Evolutionary conservation across 352 stramenopile species (phyloP).

Genomic region (Phytophthora podocarpi): DNA sequence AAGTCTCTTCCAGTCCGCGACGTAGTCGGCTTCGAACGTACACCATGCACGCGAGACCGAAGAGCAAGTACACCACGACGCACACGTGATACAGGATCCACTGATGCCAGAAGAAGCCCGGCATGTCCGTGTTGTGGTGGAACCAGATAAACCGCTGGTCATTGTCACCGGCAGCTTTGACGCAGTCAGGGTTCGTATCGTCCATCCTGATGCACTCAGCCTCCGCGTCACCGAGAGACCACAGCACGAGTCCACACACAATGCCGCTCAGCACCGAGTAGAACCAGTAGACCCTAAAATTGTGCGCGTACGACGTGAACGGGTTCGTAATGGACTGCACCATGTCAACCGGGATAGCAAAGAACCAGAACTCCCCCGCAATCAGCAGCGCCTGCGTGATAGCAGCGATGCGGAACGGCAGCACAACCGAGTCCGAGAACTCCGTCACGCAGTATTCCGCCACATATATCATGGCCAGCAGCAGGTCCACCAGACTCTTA

Average conservation of each 20-base stretch:
- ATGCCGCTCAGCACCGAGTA: slow-evolving; percentile 78
- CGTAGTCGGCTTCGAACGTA: slow-evolving; percentile 81
- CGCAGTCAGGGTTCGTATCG: slow-evolving; percentile 29
- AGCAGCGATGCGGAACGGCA: slow-evolving; percentile 70
- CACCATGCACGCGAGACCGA: slow-evolving; percentile 69
- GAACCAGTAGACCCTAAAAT: slow-evolving; percentile 85
- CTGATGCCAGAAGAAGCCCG: slow-evolving; percentile 80
- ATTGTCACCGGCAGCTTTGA: slow-evolving; percentile 20
- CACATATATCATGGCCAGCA: slow-evolving; percentile 75
- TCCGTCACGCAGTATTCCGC: slow-evolving; percentile 80
- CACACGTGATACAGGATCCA: slow-evolving; percentile 87
- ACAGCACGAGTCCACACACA: slow-evolving; percentile 69
- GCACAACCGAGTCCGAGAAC: slow-evolving; percentile 50
- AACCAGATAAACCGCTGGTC: slow-evolving; percentile 82
- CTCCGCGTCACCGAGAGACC: slow-evolving; percentile 55
- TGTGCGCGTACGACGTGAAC: slow-evolving; percentile 88
- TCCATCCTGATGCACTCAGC: slow-evolving; percentile 21
- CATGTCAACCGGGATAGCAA: slow-evolving; percentile 89
- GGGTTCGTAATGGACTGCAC: slow-evolving; percentile 90
- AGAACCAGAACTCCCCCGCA: slow-evolving; percentile 90
- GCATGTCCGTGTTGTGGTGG: slow-evolving; percentile 80
- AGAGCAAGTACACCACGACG: slow-evolving; percentile 79
- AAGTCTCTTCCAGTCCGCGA: slow-evolving; percentile 83
- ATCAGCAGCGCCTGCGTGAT: slow-evolving; percentile 81
- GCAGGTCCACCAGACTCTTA: slow-evolving; percentile 83